Base-by-base conservation (phyloP, 768 basidiomycete species). In the Termitomyces sp. region DNA sequence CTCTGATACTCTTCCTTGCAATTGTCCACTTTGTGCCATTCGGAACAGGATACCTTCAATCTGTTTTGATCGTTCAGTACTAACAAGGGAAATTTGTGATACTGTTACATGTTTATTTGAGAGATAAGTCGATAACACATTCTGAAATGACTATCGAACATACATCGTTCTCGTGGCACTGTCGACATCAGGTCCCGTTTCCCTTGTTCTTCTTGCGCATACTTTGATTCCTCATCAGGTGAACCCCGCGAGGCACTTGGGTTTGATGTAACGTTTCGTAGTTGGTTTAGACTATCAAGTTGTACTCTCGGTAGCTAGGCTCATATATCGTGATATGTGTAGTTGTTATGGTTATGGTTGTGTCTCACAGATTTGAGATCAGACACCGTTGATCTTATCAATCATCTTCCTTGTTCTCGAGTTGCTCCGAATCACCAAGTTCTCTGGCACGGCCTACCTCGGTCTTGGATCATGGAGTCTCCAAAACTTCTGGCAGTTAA, bases 11-110 rank as follows among this genome's bases (percentile, higher is more conserved):
- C 86, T 79, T 1, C 88, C 89, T 48, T 89, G 81, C 42, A 96
- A 72, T 71, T 94, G 92, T 7, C 94, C 92, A 1, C 84, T 79
- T 74, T 93, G 91, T 8, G 87, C 92, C 90, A 94, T 93, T 44
- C 91, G 82, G 44, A 90, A 65, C 36, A 96, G 78, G 60, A 94
- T 85, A 3, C 75, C 77, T 74, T 95, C 91, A 66, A 96, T 91
- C 71, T 93, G 86, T 63, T 82, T 81, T 18, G 92, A 89, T 70
- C 92, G 79, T 44, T 91, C 86, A 0, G 92, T 88, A 65, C 91
- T 90, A 66, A 96, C 94, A 32, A 96, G 85, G 5, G 88, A 84
- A 64, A 96, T 96, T 53, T 94, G 87, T 11, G 91, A 88, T 59
- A 96, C 94, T 96, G 69, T 45, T 22, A n/a, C 49, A 28, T 12